phyloP scores from a whole-genome alignment of 202 grass and related monocot species.

The Bolboschoenoplectus hybrid region DNA sequence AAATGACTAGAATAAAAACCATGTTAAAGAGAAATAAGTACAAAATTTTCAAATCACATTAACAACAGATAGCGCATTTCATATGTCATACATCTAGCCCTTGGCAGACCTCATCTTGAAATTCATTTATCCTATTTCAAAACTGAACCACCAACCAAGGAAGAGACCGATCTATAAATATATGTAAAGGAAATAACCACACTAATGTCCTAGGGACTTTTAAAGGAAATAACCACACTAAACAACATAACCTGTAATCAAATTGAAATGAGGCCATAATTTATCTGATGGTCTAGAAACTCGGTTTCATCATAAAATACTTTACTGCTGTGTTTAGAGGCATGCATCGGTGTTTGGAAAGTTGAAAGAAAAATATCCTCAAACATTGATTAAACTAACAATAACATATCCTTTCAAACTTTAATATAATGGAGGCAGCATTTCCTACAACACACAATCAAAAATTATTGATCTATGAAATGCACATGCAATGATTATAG shows the following conservation, averaged over 20 bases:
- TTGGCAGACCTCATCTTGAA: not conserved
- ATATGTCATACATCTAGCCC: not conserved
- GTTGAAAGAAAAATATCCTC: not conserved
- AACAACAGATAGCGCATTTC: not conserved
- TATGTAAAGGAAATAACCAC: not conserved
- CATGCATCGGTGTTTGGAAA: not conserved
- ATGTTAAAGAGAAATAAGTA: not conserved
- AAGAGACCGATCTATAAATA: not conserved
- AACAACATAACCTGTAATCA: not conserved
- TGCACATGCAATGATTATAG: constrained; percentile 5
- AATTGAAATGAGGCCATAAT: not conserved
- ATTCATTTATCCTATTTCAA: not conserved
- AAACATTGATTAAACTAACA: not conserved
- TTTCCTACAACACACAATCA: too few species aligned
- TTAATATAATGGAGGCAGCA: too few species aligned
- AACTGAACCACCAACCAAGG: not conserved
- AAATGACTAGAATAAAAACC: not conserved
- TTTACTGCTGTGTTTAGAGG: not conserved
- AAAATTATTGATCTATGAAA: not conserved
- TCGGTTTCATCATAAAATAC: not conserved
- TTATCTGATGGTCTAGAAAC: not conserved
- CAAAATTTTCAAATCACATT: not conserved
- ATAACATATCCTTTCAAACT: not conserved
- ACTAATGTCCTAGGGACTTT: not conserved
- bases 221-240: not conserved